Percentiles rank a stretch among this genome's conserved stretches.
These are phyloP conservation scores for Rhodomyrtus psidioides DNA, from an alignment of 441 rosid species.

Conservation along the genomic window DNA sequence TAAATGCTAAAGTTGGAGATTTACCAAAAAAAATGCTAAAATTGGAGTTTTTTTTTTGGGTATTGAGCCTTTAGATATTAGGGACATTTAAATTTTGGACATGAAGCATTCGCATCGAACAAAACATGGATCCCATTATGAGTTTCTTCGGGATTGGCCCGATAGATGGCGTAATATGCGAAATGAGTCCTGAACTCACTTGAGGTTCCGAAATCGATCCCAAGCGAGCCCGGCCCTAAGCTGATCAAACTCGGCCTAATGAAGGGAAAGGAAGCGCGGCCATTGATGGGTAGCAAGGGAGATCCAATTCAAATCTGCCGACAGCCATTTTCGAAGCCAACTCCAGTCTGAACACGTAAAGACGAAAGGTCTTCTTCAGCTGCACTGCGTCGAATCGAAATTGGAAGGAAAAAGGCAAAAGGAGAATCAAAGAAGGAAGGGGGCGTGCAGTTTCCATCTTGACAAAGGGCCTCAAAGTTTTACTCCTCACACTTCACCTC, in stretches of 20 bases:
- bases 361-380: not conserved
- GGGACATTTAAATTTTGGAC: not conserved
- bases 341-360: not conserved
- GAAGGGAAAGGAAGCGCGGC: not conserved
- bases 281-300: not conserved
- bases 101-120: too few relatives aligned
- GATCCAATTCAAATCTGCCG: rapidly evolving
- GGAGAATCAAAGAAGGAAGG: not conserved
- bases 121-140: not conserved
- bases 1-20: too few relatives aligned
- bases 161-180: too few relatives aligned
- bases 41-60: too few relatives aligned
- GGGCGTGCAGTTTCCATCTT: not conserved
- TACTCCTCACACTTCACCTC: too few relatives aligned
- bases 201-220: not conserved
- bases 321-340: not conserved
- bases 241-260: not conserved
- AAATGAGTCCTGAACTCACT: not conserved
- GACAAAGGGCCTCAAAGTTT: too few relatives aligned
- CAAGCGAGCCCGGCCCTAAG: not conserved
- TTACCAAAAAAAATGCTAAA: too few relatives aligned
- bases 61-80: not conserved
- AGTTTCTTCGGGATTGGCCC: not conserved
- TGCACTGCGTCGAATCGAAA: not conserved
- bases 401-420: not conserved